Evolutionary conservation across 345 rosid genomes (phyloP), one percentile per base, ranked within the genome.

Genomic region (Salix dunnii): DNA sequence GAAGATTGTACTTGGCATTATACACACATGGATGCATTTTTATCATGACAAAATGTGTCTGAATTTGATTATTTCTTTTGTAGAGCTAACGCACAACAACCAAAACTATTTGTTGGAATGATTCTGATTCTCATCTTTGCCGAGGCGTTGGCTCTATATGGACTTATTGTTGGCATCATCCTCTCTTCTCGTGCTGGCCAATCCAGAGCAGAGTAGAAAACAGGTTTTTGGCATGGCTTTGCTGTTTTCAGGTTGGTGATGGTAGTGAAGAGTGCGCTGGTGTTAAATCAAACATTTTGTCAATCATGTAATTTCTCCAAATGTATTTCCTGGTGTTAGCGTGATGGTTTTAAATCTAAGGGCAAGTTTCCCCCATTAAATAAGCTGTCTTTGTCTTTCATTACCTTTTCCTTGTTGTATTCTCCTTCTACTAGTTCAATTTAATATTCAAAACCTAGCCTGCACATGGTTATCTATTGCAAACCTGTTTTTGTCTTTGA

Each of bases 21-120:
- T 40, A 11, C 48, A 3, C 49, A 46, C 49, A 61, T 48, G n/a
- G 48, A 21, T 25, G 5, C 36, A 18, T 49, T 65, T 8, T 48
- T 27, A 49, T 6, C 67, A 53, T 27, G 40, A 68, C 40, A 36
- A 58, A 17, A 10, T 7, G 58, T 1, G 3, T 74, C 31, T 74
- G 60, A 33, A 49, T 33, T 67, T 35, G 46, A 53, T 75, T 72
- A 18, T 46, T 25, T 75, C 35, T 51, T 66, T 25, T 38, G 68
- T 60, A 76, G 78, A 76, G 78, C 78, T 21, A 76, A 76, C 27
- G 78, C 78, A 21, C 78, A 68, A 17, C 78, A 68, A 8, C 78
- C 78, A 25, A 76, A 76, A 66, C 78, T 76, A 38, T 76, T 76
- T 58, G 78, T 76, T 27, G 78, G 78, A 40, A 76, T 76, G 78